Conservation (phyloP, 176 grass and related monocot species). For the Carex parvula region DNA sequence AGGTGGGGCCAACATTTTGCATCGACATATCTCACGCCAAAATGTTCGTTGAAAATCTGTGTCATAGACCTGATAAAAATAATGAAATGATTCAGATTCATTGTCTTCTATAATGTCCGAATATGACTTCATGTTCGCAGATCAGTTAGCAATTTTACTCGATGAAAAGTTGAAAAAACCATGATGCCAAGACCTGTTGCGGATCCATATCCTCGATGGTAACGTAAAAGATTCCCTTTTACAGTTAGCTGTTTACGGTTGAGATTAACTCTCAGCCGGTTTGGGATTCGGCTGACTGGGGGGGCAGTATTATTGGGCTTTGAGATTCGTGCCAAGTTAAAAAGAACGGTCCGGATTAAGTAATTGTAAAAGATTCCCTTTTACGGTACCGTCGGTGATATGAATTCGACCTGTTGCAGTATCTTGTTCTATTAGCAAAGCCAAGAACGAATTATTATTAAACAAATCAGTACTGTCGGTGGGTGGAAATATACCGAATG, state of each 20-base stretch:
- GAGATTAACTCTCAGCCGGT: too few species aligned
- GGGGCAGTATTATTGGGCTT: too few species aligned
- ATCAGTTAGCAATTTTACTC: too few species aligned
- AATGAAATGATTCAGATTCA: constrained; percentile 16
- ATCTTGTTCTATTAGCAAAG: constrained; percentile 12
- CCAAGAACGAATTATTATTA: neutral
- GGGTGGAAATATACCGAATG: constrained; percentile 30
- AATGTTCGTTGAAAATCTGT: neutral
- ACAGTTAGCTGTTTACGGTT: too few species aligned
- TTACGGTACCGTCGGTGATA: too few species aligned
- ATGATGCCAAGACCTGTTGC: neutral
- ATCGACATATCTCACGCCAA: neutral
- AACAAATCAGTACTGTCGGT: constrained; percentile 26
- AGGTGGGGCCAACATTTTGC: neutral
- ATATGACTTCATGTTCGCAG: neutral
- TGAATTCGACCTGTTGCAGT: neutral
- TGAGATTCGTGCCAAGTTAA: too few species aligned
- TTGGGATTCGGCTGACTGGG: too few species aligned
- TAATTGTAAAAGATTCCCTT: too few species aligned
- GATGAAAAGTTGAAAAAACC: neutral
- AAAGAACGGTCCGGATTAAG: too few species aligned
- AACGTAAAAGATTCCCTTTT: too few species aligned
- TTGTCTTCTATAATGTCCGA: neutral
- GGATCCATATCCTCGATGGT: too few species aligned
- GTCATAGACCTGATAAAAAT: neutral